Base-by-base conservation (phyloP, 1,284 basidiomycete genomes). In the Anthracocystis panici-leucophaei region DNA sequence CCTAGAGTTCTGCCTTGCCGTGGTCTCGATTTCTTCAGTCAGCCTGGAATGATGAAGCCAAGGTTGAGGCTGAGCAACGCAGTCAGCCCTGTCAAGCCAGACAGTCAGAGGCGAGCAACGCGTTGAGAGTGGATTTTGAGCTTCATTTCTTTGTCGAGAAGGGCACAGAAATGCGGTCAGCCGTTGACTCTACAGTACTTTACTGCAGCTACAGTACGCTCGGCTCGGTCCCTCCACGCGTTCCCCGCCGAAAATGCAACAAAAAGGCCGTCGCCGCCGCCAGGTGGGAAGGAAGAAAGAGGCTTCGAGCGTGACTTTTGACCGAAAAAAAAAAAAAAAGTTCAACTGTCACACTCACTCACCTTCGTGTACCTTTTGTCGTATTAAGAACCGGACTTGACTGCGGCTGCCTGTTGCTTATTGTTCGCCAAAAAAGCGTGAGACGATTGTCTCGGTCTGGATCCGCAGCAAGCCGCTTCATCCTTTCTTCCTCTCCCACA, bases 161-260 rank as follows among this genome's bases (percentile, higher is more conserved):
- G 12, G 35, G 14, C 35, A 38, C 35, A 38, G 14, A 38, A 38
- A 38, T n/a, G 35, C 35, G 35, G 27, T 29, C 16, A 23, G 29
- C 14, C 2, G 46, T 9, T 23, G 25, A 48, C 46, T 29, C 46
- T 29, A 18, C 6, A n/a, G n/a, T n/a, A n/a, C 18, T 21, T 20
- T 38, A 38, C 35, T 12, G 35, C 41, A 42, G n/a, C 44, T 25
- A 9, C 7, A 20, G 8, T 9, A 21, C 20, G 8, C 3, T 10
- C 20, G 21, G 27, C 48, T 49, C 48, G 29, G 27, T 31, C 50
- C 50, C 33, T 51, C 50, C 33, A 51, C 51, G 51, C 51, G 51
- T 52, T 35, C 29, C 48, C 48, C 27, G 6, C 18, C 16, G 27
- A 48, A 29, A 38, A 7, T 23, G 20, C 31, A 51, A 23, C 7